These are phyloP conservation scores for Hortiboletus campestris DNA, from an alignment of 768 basidiomycete genomes.

Conservation along the genomic window DNA sequence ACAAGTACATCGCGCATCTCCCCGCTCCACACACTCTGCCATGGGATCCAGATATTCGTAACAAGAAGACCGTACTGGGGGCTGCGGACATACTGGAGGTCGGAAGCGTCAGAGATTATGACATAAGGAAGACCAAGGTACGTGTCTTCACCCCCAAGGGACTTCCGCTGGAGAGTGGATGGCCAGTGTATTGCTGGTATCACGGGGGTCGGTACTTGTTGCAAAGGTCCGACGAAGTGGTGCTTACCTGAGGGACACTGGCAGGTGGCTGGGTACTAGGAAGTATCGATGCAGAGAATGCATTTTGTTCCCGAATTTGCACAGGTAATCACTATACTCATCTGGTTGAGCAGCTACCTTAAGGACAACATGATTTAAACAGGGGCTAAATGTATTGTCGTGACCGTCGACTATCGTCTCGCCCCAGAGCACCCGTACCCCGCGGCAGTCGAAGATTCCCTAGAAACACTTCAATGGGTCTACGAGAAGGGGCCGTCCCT, in stretches of 20 bases:
- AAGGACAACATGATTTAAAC: not conserved
- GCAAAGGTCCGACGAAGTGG: not conserved
- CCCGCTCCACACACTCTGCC: conserved; percentile 54
- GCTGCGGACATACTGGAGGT: conserved; percentile 55
- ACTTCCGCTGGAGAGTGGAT: conserved; percentile 51
- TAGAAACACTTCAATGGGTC: conserved; percentile 38
- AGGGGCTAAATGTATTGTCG: conserved; percentile 35
- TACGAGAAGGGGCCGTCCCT: conserved; percentile 41
- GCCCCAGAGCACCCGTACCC: conserved; percentile 36
- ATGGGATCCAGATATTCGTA: conserved; percentile 60
- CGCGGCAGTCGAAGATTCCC: conserved; percentile 32
- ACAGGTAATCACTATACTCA: conserved; percentile 16
- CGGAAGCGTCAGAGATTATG: conserved; percentile 51
- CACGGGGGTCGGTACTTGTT: conserved; percentile 55
- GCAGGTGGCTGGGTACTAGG: conserved; percentile 84
- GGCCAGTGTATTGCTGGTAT: conserved; percentile 73
- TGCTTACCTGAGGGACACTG: conserved; percentile 2
- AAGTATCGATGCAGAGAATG: conserved; percentile 56
- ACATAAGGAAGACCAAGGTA: conserved; percentile 50
- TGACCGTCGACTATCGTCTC: conserved; percentile 33
- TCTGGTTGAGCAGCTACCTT: not conserved
- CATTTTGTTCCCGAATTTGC: conserved; percentile 45
- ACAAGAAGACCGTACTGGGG: conserved; percentile 52
- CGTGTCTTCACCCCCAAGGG: conserved; percentile 61
- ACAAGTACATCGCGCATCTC: conserved; percentile 43